These are phyloP conservation scores for Lipomyces sp. DNA, from an alignment of 805 yeast species.

Conservation along the genomic window DNA sequence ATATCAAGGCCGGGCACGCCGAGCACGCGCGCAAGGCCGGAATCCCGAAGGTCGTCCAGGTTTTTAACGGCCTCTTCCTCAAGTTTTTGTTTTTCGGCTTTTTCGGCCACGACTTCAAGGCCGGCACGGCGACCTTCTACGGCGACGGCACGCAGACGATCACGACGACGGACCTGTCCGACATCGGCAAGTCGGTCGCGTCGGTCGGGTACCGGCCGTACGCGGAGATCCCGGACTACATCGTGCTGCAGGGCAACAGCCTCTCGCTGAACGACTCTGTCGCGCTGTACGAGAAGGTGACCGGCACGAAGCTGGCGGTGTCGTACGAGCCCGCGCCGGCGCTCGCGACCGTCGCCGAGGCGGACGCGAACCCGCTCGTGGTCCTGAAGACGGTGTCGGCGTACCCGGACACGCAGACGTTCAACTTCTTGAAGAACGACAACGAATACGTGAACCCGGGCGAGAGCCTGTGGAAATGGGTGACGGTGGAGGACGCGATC, in stretches of 20 bases:
- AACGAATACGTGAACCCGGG: slow-evolving; percentile 34
- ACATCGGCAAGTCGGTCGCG: slow-evolving; percentile 34
- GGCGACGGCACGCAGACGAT: slow-evolving; percentile 26
- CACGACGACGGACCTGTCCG: slow-evolving; percentile 28
- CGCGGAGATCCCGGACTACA: slow-evolving; percentile 29
- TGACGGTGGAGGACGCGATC: slow-evolving; percentile 14
- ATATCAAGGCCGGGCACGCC: slow-evolving; percentile 19
- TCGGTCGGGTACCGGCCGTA: slow-evolving; percentile 27
- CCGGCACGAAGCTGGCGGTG: slow-evolving; percentile 28
- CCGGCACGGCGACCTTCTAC: slow-evolving; percentile 15
- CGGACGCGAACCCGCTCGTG: not conserved
- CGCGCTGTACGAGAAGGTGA: slow-evolving; percentile 25
- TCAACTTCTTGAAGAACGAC: slow-evolving; percentile 10
- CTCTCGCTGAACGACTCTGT: slow-evolving; percentile 23
- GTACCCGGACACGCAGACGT: slow-evolving; percentile 17
- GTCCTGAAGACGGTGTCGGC: slow-evolving; percentile 8
- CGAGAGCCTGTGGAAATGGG: slow-evolving; percentile 31
- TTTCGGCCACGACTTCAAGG: slow-evolving; percentile 13
- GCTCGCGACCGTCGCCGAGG: not conserved
- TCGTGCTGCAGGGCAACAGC: slow-evolving; percentile 25
- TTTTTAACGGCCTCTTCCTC: slow-evolving; percentile 30
- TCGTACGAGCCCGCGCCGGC: slow-evolving; percentile 2
- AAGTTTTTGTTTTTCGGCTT: slow-evolving; percentile 20
- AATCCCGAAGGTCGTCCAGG: slow-evolving; percentile 30
- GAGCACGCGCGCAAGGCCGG: slow-evolving; percentile 30